A percentile compares a stretch with the other conserved stretches of the same genome.
phyloP scores from a whole-genome alignment of 345 rosid species.

The Firmiana major region DNA sequence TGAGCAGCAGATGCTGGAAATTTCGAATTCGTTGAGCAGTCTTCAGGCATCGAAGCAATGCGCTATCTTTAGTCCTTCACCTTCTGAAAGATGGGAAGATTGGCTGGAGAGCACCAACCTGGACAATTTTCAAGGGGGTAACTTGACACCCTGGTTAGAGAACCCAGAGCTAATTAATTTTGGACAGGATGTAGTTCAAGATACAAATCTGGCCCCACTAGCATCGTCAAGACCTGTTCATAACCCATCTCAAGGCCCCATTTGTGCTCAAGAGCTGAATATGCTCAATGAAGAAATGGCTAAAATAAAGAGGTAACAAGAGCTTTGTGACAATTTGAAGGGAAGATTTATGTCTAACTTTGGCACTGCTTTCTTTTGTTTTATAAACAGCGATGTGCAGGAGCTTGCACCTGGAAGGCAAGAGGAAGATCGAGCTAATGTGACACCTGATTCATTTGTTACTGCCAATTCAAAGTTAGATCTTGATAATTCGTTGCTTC shows the following conservation, averaged over 20 bases:
- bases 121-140: conserved; percentile 58
- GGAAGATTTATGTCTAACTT: conserved; percentile 6
- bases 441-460: conserved; percentile 64
- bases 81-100: conserved; percentile 78
- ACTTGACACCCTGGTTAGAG: conserved; percentile 54
- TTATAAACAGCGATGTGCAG: conserved; percentile 46
- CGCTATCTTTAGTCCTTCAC: conserved; percentile 43
- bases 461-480: conserved; percentile 53
- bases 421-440: conserved; percentile 49
- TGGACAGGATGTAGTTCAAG: conserved; percentile 36
- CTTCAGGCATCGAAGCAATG: conserved; percentile 54
- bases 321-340: conserved; percentile 4
- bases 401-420: conserved; percentile 46
- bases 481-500: conserved; percentile 38
- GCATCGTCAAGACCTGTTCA: conserved; percentile 43
- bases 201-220: conserved; percentile 28
- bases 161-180: conserved; percentile 38
- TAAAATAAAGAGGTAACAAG: conserved; percentile 51
- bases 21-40: conserved; percentile 47
- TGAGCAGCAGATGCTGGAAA: conserved; percentile 64
- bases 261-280: conserved; percentile 44
- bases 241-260: conserved; percentile 35
- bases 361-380: conserved; percentile 16
- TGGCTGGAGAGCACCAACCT: conserved; percentile 63
- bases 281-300: conserved; percentile 50